Conservation (phyloP, 2,329 filamentous ascomycete species). For the Colletotrichum shisoi region DNA sequence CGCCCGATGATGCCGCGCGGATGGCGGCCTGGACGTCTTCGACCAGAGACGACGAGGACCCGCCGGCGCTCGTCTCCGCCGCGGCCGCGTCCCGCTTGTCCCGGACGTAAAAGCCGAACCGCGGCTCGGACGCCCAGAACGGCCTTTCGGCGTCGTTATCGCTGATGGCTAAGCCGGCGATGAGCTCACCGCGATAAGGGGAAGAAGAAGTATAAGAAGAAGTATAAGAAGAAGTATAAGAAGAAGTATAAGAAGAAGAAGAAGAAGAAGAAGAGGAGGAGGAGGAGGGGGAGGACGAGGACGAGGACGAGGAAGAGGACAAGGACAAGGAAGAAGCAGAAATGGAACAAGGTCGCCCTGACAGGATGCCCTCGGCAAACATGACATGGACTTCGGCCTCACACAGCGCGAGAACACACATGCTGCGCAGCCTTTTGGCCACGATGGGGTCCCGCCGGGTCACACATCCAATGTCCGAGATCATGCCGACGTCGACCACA, state of each 20-base stretch:
- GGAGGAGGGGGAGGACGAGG: too few species aligned
- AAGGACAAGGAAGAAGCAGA: not conserved
- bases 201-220: constrained; percentile 27
- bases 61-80: not conserved
- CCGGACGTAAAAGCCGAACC: constrained; percentile 11
- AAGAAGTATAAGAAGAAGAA: constrained; percentile 35
- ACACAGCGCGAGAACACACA: constrained; percentile 27
- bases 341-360: constrained; percentile 44
- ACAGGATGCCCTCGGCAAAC: constrained; percentile 54
- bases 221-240: constrained; percentile 29
- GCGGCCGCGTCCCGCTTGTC: not conserved
- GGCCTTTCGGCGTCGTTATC: constrained; percentile 12
- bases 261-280: too few species aligned
- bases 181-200: constrained; percentile 40
- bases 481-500: constrained; percentile 49
- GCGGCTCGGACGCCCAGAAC: constrained; percentile 20
- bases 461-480: constrained; percentile 55
- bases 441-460: constrained; percentile 30
- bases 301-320: too few species aligned
- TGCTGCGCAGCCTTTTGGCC: constrained; percentile 15
- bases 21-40: constrained; percentile 2
- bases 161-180: constrained; percentile 40
- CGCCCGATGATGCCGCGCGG: not conserved
- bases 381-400: constrained; percentile 40
- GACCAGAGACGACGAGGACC: not conserved